Conservation (phyloP, 2,329 filamentous ascomycete genomes). For the Tolypocladium ovalisporum region DNA sequence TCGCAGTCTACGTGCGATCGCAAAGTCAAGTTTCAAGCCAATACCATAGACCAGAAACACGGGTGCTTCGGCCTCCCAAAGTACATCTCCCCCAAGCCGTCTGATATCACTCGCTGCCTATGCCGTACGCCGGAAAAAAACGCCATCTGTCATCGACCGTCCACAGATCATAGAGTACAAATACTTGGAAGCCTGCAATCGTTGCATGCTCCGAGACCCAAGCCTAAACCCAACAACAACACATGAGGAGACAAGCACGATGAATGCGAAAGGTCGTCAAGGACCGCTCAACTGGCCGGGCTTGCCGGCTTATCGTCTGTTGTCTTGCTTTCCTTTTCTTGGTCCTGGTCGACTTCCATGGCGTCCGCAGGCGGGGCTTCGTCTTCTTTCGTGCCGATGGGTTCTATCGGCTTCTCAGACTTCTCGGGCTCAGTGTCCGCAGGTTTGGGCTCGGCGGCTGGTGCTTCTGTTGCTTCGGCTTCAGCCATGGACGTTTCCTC, state of each 20-base stretch:
- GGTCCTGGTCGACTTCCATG: conserved; percentile 22
- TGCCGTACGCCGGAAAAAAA: conserved; percentile 10
- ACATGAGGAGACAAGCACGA: background rate
- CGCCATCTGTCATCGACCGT: conserved; percentile 4
- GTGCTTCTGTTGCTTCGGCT: background rate
- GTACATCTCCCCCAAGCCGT: background rate
- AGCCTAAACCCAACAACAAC: background rate
- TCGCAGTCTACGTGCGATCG: background rate
- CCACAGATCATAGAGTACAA: background rate
- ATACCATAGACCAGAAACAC: background rate
- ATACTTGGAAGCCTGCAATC: background rate
- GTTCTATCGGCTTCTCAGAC: conserved; percentile 11
- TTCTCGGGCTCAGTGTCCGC: conserved; percentile 11
- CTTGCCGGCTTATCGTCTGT: conserved; percentile 15
- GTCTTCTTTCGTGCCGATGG: conserved; percentile 6
- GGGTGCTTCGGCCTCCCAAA: background rate
- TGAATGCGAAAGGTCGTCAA: background rate
- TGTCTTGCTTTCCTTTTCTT: conserved; percentile 14
- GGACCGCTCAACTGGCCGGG: conserved; percentile 1
- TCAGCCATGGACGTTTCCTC: conserved; percentile 6
- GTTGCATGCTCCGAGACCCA: background rate
- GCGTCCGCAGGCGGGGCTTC: conserved; percentile 10
- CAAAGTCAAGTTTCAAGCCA: background rate
- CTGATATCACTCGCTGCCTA: conserved; percentile 2
- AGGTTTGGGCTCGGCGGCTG: conserved; percentile 9